Evolutionary conservation across 495 filamentous ascomycete species (phyloP).

Genomic region (Lentithecium fluviatile): DNA sequence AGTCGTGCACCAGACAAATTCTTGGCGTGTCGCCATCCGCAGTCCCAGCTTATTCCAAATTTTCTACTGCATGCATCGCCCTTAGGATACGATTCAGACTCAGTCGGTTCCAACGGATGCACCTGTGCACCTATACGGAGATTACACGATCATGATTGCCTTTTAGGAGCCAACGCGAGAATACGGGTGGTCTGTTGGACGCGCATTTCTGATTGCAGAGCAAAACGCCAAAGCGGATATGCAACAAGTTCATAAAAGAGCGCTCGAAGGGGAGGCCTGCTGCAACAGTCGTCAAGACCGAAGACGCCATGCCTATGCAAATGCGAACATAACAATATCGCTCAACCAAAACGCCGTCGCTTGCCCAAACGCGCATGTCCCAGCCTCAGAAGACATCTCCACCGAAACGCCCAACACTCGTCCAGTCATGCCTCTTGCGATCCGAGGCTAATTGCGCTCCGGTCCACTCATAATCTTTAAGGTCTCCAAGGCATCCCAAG

Average conservation of each 20-base stretch:
- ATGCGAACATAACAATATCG: constrained; percentile 15
- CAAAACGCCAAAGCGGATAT: constrained; percentile 6
- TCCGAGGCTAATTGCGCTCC: constrained; percentile 61
- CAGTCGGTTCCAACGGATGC: too few species aligned
- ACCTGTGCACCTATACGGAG: too few species aligned
- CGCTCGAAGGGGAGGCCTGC: not conserved
- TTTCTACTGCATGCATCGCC: too few species aligned
- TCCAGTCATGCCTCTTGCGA: constrained; percentile 76
- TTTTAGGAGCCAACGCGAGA: not conserved
- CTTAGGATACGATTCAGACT: too few species aligned
- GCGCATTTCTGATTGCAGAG: too few species aligned
- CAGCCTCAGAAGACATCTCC: constrained; percentile 54
- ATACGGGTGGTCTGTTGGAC: not conserved
- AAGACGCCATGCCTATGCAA: constrained; percentile 30
- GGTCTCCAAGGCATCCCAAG: constrained; percentile 56
- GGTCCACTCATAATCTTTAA: constrained; percentile 62
- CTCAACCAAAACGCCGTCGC: constrained; percentile 25
- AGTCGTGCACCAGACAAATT: too few species aligned
- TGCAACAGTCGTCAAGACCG: not conserved
- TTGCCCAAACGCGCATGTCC: not conserved
- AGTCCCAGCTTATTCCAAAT: too few species aligned
- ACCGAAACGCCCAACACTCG: constrained; percentile 72
- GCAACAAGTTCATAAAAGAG: constrained; percentile 6
- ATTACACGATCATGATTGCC: too few species aligned
- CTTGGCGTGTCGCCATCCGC: too few species aligned